Base-by-base conservation (phyloP, 352 stramenopile genomes). In the Thalassiosira livingstoniorum region DNA sequence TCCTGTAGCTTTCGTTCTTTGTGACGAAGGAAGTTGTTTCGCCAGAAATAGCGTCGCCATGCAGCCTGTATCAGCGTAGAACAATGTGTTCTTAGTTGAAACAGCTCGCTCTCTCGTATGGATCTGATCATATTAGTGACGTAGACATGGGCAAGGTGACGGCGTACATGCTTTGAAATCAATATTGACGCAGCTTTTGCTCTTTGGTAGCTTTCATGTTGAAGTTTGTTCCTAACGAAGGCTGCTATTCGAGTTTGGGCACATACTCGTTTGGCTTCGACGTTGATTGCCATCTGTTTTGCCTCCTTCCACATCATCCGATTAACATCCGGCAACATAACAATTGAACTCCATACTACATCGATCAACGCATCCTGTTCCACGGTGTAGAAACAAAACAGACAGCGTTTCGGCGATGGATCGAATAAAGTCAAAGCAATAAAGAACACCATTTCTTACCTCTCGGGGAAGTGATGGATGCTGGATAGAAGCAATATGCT, bases 291-390 rank as follows among this genome's bases (percentile, higher is more conserved):
- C 67, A 90, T 83, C 25, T 60, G 57, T 53, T 89, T 85, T 13
- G 86, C 83, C 64, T 89, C 82, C 31, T 64, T 80, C 86, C 86
- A 91, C 67, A 82, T 85, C 57, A 87, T 80, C 18, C 15, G 55
- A 71, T 87, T 87, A 3, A 87, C 81, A 65, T 85, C 68, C 11
- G 75, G 64, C 18, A 87, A 60, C 75, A 82, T 82, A 23, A 85
- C 81, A 32, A 87, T 62, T 37, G 77, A 84, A 57, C 42, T 42
- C 71, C 83, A 83, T 15, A 88, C 58, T 27, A 80, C 34, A 55
- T 80, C 77, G 4, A 37, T 51, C 11, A 80, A 60, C 37, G 78
- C 69, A 80, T 76, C 42, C 72, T n/a, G n/a, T n/a, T n/a, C n/a
- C n/a, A n/a, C n/a, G n/a, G n/a, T n/a, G n/a, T n/a, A n/a, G n/a